Evolutionary conservation across 2,329 filamentous ascomycete species (phyloP).

Genomic region (Teratosphaeria viscida): DNA sequence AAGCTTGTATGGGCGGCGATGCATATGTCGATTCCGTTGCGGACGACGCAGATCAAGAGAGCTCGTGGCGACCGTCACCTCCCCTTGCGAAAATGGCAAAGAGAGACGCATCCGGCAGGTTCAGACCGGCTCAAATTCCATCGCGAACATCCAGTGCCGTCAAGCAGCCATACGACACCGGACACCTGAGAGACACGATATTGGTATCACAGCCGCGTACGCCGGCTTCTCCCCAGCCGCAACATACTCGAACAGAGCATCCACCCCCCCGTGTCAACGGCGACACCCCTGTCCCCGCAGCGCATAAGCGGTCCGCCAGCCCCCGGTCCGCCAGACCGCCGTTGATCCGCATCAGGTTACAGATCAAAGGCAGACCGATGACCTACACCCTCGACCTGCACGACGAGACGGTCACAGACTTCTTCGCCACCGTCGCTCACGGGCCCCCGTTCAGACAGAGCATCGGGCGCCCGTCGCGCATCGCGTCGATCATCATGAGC

Average conservation of each 20-base stretch:
- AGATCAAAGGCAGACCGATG: not conserved
- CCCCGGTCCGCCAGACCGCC: no score
- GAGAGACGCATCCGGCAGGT: not conserved
- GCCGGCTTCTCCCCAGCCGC: not conserved
- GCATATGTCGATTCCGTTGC: not conserved
- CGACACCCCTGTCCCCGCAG: not conserved
- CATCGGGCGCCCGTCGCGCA: not conserved
- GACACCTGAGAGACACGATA: not conserved
- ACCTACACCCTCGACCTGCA: not conserved
- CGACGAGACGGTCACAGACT: not conserved
- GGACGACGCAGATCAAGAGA: not conserved
- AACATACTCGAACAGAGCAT: not conserved
- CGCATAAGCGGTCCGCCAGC: not conserved
- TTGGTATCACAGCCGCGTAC: not conserved
- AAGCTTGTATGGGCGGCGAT: not conserved
- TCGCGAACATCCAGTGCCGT: not conserved
- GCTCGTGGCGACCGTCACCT: not conserved
- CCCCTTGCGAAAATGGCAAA: not conserved
- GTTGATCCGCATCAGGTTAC: not conserved
- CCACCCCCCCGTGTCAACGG: no score
- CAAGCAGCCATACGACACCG: not conserved
- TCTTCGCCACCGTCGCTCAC: not conserved
- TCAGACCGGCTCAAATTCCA: not conserved
- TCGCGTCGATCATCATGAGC: not conserved
- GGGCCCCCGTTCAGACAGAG: not conserved